Conservation (phyloP, 345 rosid genomes). For the Sisymbrium irio region DNA sequence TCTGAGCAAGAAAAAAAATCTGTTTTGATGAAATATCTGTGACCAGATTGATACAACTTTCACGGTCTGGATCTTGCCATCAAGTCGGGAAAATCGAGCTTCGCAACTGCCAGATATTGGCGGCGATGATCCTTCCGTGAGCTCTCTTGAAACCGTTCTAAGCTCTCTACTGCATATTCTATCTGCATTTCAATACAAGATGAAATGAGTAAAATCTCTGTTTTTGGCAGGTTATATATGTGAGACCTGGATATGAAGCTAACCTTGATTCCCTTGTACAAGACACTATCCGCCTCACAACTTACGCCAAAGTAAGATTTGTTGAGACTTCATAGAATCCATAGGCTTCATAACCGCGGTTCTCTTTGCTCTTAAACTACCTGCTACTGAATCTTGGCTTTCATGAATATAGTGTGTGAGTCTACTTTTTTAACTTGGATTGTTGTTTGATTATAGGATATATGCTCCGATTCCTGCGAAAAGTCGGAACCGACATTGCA, state of each 20-base stretch:
- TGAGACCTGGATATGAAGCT: conserved; percentile 76
- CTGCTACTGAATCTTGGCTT: neutral
- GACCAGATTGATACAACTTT: conserved; percentile 69
- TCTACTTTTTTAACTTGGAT: neutral
- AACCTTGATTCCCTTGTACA: conserved; percentile 70
- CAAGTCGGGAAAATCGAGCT: conserved; percentile 38
- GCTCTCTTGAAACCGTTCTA: conserved; percentile 18
- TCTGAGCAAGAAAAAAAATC: neutral
- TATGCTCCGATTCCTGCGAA: conserved; percentile 72
- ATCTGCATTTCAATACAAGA: neutral
- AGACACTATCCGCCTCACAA: conserved; percentile 66
- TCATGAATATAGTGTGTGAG: neutral
- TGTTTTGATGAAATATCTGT: conserved; percentile 1
- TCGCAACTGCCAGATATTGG: conserved; percentile 58
- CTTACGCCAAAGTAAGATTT: conserved; percentile 44
- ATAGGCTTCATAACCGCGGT: too few relatives aligned
- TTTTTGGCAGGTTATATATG: conserved; percentile 69
- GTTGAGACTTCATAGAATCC: too few relatives aligned
- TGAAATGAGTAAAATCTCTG: neutral
- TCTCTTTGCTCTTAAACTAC: too few relatives aligned
- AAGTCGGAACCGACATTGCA: conserved; percentile 57
- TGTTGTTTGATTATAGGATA: conserved; percentile 42
- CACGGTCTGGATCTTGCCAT: conserved; percentile 75
- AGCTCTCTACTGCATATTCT: neutral
- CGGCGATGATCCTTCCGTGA: conserved; percentile 81